Evolutionary conservation across 345 rosid genomes (phyloP), one percentile per base, ranked within the genome.

Genomic region (Citrus australasica): DNA sequence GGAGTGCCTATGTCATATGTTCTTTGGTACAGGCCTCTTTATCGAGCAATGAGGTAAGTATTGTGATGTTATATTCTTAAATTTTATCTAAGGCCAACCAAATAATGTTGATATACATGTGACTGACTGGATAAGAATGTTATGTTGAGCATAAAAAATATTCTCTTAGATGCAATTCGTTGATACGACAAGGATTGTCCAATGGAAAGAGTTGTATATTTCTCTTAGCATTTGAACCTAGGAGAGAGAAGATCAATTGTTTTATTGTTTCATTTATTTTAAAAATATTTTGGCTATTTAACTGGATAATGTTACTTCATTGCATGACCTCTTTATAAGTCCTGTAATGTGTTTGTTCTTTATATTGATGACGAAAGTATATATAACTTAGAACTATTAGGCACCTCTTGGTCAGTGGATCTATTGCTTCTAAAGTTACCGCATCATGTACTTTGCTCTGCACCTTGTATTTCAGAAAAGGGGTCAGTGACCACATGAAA

Each of bases 11-110:
- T 94, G 58, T 94, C 98, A 59, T 97, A 93, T 79, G 87, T 97
- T 66, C 76, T 97, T 59, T 97, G 99, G 99, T 97, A 97, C 86
- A 89, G 98, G 87, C 99, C 99, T 33, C 91, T 97, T 21, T 97
- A 94, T 86, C 90, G 97, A 82, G 99, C 94, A 76, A 94, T 97
- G 98, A 92, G 96, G 99, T 87, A 83, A 70, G 86, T 71, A 2
- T 28, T 33, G 51, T 6, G 58, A 78, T 53, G 69, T 71, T 16
- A 27, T 16, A n/a, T 59, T 76, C 58, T 74, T 48, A 69, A 42
- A 25, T 60, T 62, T 53, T 7, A 40, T 60, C n/a, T 58, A 5
- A 27, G 55, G 55, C 70, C 22, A 16, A 32, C 24, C 22, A 70
- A 61, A 22, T 37, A 24, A 28, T 74, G 35, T 66, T 1, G 58